These are phyloP conservation scores for Penicillium sp. DNA, from an alignment of 2,329 filamentous ascomycete genomes.

Conservation along the genomic window DNA sequence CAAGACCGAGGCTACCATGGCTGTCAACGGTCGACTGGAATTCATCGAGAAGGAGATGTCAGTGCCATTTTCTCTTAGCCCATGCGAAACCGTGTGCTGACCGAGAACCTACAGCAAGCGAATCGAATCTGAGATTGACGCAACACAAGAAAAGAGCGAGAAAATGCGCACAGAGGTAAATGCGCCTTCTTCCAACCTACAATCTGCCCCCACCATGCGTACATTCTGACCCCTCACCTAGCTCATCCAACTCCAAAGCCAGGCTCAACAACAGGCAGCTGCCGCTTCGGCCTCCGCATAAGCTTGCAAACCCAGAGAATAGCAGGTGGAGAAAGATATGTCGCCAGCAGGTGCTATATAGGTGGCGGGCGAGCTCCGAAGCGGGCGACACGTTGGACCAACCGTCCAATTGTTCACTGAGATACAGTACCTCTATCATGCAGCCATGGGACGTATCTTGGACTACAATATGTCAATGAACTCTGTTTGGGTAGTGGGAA, in stretches of 20 bases:
- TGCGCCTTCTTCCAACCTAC: slow-evolving; percentile 17
- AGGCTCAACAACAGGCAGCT: slow-evolving; percentile 35
- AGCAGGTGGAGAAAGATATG: slow-evolving; percentile 1
- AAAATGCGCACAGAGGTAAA: slow-evolving; percentile 61
- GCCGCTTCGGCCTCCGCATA: slow-evolving; percentile 33
- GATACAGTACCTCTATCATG: background rate
- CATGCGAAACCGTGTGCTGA: slow-evolving; percentile 1
- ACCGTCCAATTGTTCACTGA: background rate
- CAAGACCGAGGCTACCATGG: slow-evolving; percentile 80
- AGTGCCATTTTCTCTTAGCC: slow-evolving; percentile 31
- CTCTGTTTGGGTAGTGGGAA: background rate
- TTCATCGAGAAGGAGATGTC: slow-evolving; percentile 95
- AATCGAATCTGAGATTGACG: slow-evolving; percentile 63
- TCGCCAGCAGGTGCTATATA: background rate
- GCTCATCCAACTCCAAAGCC: slow-evolving; percentile 42
- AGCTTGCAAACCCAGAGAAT: slow-evolving; percentile 6
- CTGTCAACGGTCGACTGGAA: slow-evolving; percentile 83
- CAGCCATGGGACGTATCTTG: background rate
- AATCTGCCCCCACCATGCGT: background rate
- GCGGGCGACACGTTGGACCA: background rate
- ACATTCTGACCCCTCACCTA: slow-evolving; percentile 23
- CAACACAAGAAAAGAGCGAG: slow-evolving; percentile 62
- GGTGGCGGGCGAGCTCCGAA: background rate
- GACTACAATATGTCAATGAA: background rate
- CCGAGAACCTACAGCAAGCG: slow-evolving; percentile 51